Percentiles rank a stretch among this genome's conserved stretches.
Conservation (phyloP, 495 filamentous ascomycete genomes). For the Entonaema liquescens region DNA sequence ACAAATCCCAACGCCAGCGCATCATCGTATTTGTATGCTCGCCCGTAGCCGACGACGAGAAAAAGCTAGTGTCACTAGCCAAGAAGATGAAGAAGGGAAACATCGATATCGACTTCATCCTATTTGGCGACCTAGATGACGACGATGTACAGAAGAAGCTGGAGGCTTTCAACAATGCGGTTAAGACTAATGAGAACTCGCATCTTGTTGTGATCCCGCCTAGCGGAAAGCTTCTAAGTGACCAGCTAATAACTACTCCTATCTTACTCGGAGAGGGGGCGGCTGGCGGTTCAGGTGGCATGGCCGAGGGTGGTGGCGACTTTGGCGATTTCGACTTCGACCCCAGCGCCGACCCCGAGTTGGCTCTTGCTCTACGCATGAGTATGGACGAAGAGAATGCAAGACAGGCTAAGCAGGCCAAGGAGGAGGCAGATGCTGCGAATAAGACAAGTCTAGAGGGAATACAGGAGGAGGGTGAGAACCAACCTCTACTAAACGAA, state of each 20-base stretch:
- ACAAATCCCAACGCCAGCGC: slow-evolving; percentile 92
- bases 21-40: slow-evolving; percentile 97
- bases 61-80: slow-evolving; percentile 85
- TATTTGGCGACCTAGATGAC: slow-evolving; percentile 91
- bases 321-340: slow-evolving; percentile 77
- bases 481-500: slow-evolving; percentile 69
- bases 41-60: slow-evolving; percentile 87
- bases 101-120: slow-evolving; percentile 89
- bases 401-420: slow-evolving; percentile 82
- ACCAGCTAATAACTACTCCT: slow-evolving; percentile 89
- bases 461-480: slow-evolving; percentile 83
- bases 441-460: slow-evolving; percentile 78
- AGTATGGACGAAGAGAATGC: slow-evolving; percentile 98
- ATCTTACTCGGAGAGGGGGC: slow-evolving; percentile 84
- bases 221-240: slow-evolving; percentile 87
- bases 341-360: slow-evolving; percentile 85
- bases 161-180: slow-evolving; percentile 87
- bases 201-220: slow-evolving; percentile 91
- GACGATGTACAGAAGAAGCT: slow-evolving; percentile 88
- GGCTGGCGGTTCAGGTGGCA: slow-evolving; percentile 51
- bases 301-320: slow-evolving; percentile 63
- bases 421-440: slow-evolving; percentile 72
- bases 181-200: slow-evolving; percentile 88
- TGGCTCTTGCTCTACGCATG: slow-evolving; percentile 95
- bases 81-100: slow-evolving; percentile 99